Evolutionary conservation across 1,139 yeast species (phyloP), one percentile per base, ranked within the genome.

Genomic region (Geotrichum aggregatum): DNA sequence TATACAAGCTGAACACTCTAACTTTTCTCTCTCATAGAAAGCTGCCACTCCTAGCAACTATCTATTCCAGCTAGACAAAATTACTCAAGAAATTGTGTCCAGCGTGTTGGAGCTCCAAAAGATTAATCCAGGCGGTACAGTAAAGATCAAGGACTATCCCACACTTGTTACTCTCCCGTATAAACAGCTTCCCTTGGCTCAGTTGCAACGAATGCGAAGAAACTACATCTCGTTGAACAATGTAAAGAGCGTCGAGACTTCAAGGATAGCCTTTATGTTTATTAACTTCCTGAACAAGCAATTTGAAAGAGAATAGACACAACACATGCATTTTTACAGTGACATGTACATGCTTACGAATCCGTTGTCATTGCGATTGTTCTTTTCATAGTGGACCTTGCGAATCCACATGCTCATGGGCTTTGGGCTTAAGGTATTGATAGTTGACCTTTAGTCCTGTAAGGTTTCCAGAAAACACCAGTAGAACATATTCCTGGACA

Each of bases 1-100:
- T 16, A 7, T 21, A 13, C 7, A 7, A 8, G 14, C n/a, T 24
- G 6, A 11, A 8, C 8, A 8, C 7, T 40, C 28, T 24, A 24
- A 24, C 28, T 5, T 24, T 26, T 4, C 26, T 41, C 11, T 24
- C 5, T 24, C 8, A 5, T 8, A 24, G 43, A 81, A 83, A 22
- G 91, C 95, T 3, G 88, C 87, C 56, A 82, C 87, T 13, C 89
- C 95, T 3, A 79, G 84, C 24, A 82, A 86, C 65, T 91, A 85
- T 63, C 71, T 91, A 47, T 94, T 86, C 63, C 84, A 86, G 58
- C 74, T 92, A 52, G 97, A 92, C 62, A 76, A 76, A 44, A 78
- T 77, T 56, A 88, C 98, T 0, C 83, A 78, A 58, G 74, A 74
- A 1, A 86, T 85, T 4, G 75, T 84, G 10, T 71, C 74, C 40